These are phyloP conservation scores for Naganishia vaughanmartiniae DNA, from an alignment of 768 basidiomycete genomes.

Conservation along the genomic window DNA sequence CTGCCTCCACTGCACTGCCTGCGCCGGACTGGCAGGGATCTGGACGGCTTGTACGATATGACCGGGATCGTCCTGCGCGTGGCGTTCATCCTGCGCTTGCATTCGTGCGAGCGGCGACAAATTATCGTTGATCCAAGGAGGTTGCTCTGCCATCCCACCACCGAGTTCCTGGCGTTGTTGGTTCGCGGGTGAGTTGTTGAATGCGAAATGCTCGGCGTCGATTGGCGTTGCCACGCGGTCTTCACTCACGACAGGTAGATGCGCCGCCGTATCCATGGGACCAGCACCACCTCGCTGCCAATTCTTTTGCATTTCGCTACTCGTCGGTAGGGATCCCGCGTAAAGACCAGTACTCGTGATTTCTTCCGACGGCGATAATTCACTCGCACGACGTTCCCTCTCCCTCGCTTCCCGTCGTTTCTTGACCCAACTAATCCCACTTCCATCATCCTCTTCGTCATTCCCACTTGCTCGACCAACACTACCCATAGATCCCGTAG, in stretches of 20 bases:
- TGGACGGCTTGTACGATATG: slow-evolving; percentile 37
- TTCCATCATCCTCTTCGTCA: slow-evolving; percentile 73
- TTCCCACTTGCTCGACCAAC: slow-evolving; percentile 51
- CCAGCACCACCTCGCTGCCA: slow-evolving; percentile 2
- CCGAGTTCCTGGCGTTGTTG: neutral
- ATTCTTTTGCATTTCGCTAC: neutral
- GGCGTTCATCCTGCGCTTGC: slow-evolving; percentile 27
- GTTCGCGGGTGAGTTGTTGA: neutral
- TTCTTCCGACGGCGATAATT: slow-evolving; percentile 33
- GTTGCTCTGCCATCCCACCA: neutral
- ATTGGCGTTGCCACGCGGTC: slow-evolving; percentile 10
- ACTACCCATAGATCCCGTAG: slow-evolving; percentile 20
- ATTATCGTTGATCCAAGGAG: neutral
- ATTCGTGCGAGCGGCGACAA: slow-evolving; percentile 13
- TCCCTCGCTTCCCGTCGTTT: slow-evolving; percentile 59
- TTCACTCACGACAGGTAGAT: slow-evolving; percentile 14
- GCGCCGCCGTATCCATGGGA: neutral
- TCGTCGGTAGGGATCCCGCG: slow-evolving; percentile 7
- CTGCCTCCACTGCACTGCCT: neutral
- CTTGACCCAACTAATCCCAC: slow-evolving; percentile 81
- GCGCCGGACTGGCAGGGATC: neutral
- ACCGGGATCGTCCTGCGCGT: slow-evolving; percentile 37
- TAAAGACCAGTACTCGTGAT: neutral
- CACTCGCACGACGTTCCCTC: slow-evolving; percentile 56
- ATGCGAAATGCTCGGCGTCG: slow-evolving; percentile 3